phyloP scores from a whole-genome alignment of 2,329 filamentous ascomycete species.

The Hypoxylon sp. region DNA sequence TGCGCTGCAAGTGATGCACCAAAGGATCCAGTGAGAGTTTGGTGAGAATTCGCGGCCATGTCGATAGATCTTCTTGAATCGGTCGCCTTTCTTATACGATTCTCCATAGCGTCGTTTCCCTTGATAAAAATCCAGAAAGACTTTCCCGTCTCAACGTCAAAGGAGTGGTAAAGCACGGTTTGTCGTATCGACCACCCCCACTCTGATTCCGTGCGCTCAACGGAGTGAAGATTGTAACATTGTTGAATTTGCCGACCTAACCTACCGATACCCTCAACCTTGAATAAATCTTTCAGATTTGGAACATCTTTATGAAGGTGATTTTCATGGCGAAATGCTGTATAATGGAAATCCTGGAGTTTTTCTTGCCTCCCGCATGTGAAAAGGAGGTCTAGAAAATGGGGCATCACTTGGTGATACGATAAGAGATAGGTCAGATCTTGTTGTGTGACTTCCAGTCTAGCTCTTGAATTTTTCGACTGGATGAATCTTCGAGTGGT shows the following conservation, averaged over 20 bases:
- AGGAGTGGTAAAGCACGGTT: slow-evolving; percentile 12
- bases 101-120: slow-evolving; percentile 18
- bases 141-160: slow-evolving; percentile 13
- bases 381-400: slow-evolving; percentile 20
- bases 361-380: slow-evolving; percentile 21
- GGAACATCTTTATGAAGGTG: slow-evolving; percentile 2
- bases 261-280: background rate
- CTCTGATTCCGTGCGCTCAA: slow-evolving; percentile 2
- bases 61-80: background rate
- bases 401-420: slow-evolving; percentile 23
- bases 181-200: slow-evolving; percentile 17
- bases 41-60: slow-evolving; percentile 13
- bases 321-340: slow-evolving; percentile 17
- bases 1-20: slow-evolving; percentile 12
- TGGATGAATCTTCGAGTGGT: slow-evolving; percentile 9
- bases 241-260: slow-evolving; percentile 12
- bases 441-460: slow-evolving; percentile 10
- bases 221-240: slow-evolving; percentile 17
- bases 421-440: slow-evolving; percentile 19
- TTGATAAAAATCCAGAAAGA: slow-evolving; percentile 25
- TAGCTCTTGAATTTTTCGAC: slow-evolving; percentile 17
- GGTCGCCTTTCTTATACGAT: slow-evolving; percentile 7
- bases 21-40: slow-evolving; percentile 11
- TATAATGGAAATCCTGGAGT: slow-evolving; percentile 16
- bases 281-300: background rate